Evolutionary conservation across 73 alveolate genomes (phyloP).

Genomic region (Paramecium primaurelia): DNA sequence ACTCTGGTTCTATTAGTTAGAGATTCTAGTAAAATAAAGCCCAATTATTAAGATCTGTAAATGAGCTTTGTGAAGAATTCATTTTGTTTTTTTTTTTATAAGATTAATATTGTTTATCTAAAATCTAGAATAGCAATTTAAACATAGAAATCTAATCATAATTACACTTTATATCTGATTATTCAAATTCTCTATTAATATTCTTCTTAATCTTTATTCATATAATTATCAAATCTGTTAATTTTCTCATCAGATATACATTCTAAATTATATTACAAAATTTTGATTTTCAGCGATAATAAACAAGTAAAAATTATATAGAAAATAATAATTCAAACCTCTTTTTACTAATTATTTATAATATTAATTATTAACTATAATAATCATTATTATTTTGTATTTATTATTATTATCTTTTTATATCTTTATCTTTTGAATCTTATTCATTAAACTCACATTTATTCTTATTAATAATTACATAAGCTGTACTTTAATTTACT

Average conservation of each 20-base stretch:
- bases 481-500: no score
- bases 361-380: background rate
- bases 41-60: background rate
- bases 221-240: no score
- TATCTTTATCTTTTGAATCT: no score
- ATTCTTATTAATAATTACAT: no score
- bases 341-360: background rate
- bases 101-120: slow-evolving; percentile 7
- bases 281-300: background rate
- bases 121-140: background rate
- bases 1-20: background rate
- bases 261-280: background rate
- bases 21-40: background rate
- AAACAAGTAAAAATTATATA: background rate
- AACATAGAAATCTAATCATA: background rate
- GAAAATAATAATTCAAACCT: background rate
- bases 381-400: no score
- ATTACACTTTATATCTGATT: background rate
- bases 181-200: background rate
- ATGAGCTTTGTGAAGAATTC: slow-evolving; percentile 30
- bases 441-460: no score
- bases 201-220: background rate
- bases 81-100: background rate
- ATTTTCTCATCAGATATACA: background rate
- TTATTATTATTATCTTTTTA: no score